Base-by-base conservation (phyloP, 106 monocot genomes). In the Platanthera zijinensis region DNA sequence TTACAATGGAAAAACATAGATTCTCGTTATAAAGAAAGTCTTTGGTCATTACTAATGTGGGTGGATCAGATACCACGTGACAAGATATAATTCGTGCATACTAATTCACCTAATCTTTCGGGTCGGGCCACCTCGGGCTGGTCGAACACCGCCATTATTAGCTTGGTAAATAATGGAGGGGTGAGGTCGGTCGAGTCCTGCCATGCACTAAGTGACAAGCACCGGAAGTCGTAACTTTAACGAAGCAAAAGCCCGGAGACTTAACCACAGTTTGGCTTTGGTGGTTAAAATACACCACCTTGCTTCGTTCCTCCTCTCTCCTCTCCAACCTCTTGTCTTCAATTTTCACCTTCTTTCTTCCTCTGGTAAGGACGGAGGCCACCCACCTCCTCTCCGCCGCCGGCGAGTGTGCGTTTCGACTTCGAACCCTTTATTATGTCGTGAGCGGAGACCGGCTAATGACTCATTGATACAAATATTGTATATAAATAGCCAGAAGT, bases 121-220 rank as follows among this genome's bases (percentile, higher is more conserved):
- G 59, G 21, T 59, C 59, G 59, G 59, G 59, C 8, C 19, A 57
- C 15, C 1, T 5, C 18, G 54, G 54, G 54, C 54, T 9, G 54
- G 57, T 4, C 57, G 21, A 59, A 59, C 59, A n/a, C 59, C 7
- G 19, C n/a, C 59, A 59, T 59, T 19, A 19, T 56, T 56, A 32
- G 4, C 56, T 56, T 15, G 56, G 4, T 5, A 17, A 13, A 32
- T 32, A 12, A 11, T 3, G 1, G 54, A 54, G 5, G 19, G n/a
- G 6, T 5, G 2, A 30, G 67, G 28, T 67, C 12, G 32, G 67
- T 67, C 67, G 39, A 70, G 70, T 48, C 70, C 21, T 48, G 69
- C 69, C 69, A 69, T 69, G 52, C 75, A 18, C 57, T 75, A 57
- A 30, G 32, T 46, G 61, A 76, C 61, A 62, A 76, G n/a, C 4